These are phyloP conservation scores for Picochlorum sp. DNA, from an alignment of 139 green algal species.

Conservation along the genomic window DNA sequence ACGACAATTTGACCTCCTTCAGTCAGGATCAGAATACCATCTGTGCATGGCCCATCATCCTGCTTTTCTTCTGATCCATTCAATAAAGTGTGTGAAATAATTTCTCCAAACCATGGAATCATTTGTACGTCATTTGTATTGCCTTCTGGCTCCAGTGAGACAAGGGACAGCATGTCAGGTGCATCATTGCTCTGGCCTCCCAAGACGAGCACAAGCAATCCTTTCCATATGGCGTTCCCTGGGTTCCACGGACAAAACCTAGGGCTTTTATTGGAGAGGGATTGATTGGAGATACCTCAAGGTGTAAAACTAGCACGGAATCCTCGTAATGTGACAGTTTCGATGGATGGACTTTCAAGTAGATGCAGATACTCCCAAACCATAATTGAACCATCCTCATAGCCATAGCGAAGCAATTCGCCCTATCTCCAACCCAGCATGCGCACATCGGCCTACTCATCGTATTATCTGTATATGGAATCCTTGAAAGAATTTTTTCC, in stretches of 20 bases:
- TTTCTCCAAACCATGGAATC: slow-evolving; percentile 62
- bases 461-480: no score
- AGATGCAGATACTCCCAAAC: slow-evolving; percentile 38
- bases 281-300: slow-evolving; percentile 21
- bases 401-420: slow-evolving; percentile 50
- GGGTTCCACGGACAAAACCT: slow-evolving; percentile 28
- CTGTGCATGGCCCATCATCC: slow-evolving; percentile 14
- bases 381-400: slow-evolving; percentile 46
- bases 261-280: slow-evolving; percentile 25
- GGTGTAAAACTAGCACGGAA: slow-evolving; percentile 17
- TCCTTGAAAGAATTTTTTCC: neutral
- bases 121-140: neutral
- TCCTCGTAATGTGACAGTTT: slow-evolving; percentile 5
- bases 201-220: slow-evolving; percentile 58
- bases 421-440: slow-evolving; percentile 47
- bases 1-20: slow-evolving; percentile 64
- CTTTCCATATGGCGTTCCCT: slow-evolving; percentile 7
- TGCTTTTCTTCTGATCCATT: slow-evolving; percentile 10
- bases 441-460: slow-evolving; percentile 30
- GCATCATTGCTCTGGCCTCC: slow-evolving; percentile 47
- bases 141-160: slow-evolving; percentile 35
- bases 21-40: slow-evolving; percentile 53
- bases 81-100: slow-evolving; percentile 39
- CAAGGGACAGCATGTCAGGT: slow-evolving; percentile 52
- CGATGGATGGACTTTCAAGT: slow-evolving; percentile 7